Percentiles rank a stretch among this genome's conserved stretches.
These are phyloP conservation scores for Agroathelia rolfsii DNA, from an alignment of 1,284 basidiomycete genomes.

Conservation along the genomic window DNA sequence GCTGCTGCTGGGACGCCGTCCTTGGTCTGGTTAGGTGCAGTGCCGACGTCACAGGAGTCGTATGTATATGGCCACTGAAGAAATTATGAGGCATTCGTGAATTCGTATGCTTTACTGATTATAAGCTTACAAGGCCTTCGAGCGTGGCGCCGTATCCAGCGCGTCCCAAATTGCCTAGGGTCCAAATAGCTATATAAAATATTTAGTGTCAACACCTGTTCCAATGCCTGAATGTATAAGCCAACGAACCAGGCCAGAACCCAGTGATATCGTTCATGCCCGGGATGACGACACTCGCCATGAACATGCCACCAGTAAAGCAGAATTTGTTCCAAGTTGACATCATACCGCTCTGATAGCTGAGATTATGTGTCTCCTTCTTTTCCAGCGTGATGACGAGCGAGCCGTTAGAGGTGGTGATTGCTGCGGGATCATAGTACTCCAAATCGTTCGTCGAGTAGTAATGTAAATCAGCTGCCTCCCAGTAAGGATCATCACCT, in stretches of 20 bases:
- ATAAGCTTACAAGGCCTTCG: conserved; percentile 39
- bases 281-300: conserved; percentile 46
- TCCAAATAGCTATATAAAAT: conserved; percentile 40
- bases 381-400: conserved; percentile 43
- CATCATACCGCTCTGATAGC: conserved; percentile 41
- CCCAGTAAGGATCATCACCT: conserved; percentile 37
- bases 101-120: neutral
- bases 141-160: conserved; percentile 66
- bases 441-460: conserved; percentile 40
- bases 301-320: conserved; percentile 60
- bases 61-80: conserved; percentile 59
- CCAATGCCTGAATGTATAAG: conserved; percentile 10
- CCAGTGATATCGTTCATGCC: conserved; percentile 51
- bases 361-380: conserved; percentile 37
- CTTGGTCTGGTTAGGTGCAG: conserved; percentile 69
- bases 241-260: conserved; percentile 65
- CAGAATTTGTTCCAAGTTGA: conserved; percentile 83
- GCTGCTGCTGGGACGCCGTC: conserved; percentile 40
- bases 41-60: conserved; percentile 77
- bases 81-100: conserved; percentile 1
- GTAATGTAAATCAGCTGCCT: conserved; percentile 50
- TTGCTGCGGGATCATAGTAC: conserved; percentile 47
- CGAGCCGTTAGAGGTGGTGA: conserved; percentile 43
- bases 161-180: conserved; percentile 64
- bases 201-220: neutral